These are phyloP conservation scores for Tuctoria greenei DNA, from an alignment of 176 grass and related monocot species.

Conservation along the genomic window DNA sequence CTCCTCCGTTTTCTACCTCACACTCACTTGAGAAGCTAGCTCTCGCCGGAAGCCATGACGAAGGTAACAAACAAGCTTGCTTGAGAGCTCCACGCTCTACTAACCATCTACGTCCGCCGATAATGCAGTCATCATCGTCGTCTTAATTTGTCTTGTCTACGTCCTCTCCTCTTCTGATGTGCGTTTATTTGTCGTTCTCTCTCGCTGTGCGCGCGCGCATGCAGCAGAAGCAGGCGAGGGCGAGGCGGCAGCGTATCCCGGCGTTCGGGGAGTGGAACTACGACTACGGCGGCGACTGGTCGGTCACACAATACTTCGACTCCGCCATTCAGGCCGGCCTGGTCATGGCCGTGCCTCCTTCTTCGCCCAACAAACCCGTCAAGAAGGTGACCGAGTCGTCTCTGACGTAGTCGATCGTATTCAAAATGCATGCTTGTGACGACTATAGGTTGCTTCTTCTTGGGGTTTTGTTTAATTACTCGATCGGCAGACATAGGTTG, in stretches of 20 bases:
- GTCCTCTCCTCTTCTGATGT: too few species aligned
- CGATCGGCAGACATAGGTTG: neutral
- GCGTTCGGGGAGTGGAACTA: slow-evolving; percentile 61
- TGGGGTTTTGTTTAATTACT: too few species aligned
- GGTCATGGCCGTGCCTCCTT: slow-evolving; percentile 11
- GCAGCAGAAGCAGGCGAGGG: slow-evolving; percentile 23
- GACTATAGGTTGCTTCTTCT: too few species aligned
- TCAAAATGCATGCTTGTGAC: too few species aligned
- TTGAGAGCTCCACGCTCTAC: too few species aligned
- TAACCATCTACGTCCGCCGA: too few species aligned
- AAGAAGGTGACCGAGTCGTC: slow-evolving; percentile 22
- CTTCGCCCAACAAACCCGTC: slow-evolving; percentile 27
- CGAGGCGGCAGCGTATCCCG: slow-evolving; percentile 41
- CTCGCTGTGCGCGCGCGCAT: neutral
- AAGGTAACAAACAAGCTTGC: too few species aligned
- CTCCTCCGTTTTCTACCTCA: neutral
- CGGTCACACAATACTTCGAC: slow-evolving; percentile 43
- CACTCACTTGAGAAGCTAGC: too few species aligned
- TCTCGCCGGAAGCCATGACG: too few species aligned
- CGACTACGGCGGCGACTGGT: slow-evolving; percentile 37
- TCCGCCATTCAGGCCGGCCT: slow-evolving; percentile 31
- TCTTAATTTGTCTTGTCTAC: too few species aligned
- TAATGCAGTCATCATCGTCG: too few species aligned
- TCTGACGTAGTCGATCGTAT: neutral
- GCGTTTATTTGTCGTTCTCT: too few species aligned